Evolutionary conservation across 1,284 basidiomycete genomes (phyloP).

Genomic region (Vanrija pseudolonga): DNA sequence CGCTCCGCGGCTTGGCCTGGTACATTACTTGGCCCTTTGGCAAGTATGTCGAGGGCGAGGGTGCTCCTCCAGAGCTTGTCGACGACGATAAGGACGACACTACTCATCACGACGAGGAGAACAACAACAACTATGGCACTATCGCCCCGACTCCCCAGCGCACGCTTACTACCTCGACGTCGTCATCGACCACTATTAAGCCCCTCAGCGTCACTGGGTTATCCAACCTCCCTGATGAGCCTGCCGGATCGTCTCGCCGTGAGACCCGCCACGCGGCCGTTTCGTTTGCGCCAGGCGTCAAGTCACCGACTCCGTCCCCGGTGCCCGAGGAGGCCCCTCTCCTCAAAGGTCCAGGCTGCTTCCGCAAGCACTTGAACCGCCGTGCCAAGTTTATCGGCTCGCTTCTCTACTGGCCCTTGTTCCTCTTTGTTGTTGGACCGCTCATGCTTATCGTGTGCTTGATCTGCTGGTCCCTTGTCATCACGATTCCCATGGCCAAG

Average conservation of each 20-base stretch:
- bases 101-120: constrained; percentile 9
- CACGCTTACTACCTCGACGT: constrained; percentile 7
- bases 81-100: constrained; percentile 10
- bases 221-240: constrained; percentile 6
- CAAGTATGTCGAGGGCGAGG: constrained; percentile 92
- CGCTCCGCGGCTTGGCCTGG: constrained; percentile 88
- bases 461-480: constrained; percentile 86
- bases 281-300: constrained; percentile 32
- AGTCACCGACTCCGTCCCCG: constrained; percentile 2
- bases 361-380: constrained; percentile 34
- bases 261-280: constrained; percentile 23
- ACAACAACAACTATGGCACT: neutral
- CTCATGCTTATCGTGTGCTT: constrained; percentile 80
- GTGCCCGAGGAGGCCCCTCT: constrained; percentile 33
- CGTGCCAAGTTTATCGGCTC: constrained; percentile 51
- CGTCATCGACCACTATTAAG: constrained; percentile 20
- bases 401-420: constrained; percentile 71
- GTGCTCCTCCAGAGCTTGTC: constrained; percentile 35
- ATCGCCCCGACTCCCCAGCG: constrained; percentile 1
- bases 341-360: constrained; percentile 18
- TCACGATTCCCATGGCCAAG: constrained; percentile 98
- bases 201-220: neutral
- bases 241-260: neutral
- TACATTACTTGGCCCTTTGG: constrained; percentile 98
- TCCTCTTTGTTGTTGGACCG: constrained; percentile 77